Evolutionary conservation across 257 asterid genomes (phyloP), one percentile per base, ranked within the genome.

Genomic region (Cynanchum wilfordii): DNA sequence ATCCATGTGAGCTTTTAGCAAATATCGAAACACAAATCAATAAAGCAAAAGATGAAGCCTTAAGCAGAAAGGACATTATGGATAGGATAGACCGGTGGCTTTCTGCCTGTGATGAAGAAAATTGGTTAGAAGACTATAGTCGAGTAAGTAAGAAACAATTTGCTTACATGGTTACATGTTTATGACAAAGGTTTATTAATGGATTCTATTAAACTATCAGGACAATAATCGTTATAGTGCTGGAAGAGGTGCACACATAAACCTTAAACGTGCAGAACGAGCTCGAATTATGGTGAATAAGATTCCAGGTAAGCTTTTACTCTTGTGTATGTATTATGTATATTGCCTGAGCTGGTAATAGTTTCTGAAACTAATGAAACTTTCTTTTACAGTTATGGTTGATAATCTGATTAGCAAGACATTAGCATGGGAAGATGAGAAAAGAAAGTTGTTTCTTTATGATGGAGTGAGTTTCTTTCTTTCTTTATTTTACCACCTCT

Each of bases 181-280:
- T 10, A 7, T 33, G 50, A 13, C 49, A 64, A 64, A 4, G 49
- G 5, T 64, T 7, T 64, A 68, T 44, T 68, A 8, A 33, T 33
- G 33, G n/a, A 19, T 44, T 70, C 24, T 27, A 25, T 13, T 73
- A 17, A 33, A 57, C 56, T 80, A 50, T 74, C 80, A 94, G 97
- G 97, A 94, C 79, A 76, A 77, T 27, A 94, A 83, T 74, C 95
- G 96, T 44, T 94, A 91, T 75, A 88, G 88, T 80, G 96, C 96
- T 85, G 99, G 99, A 76, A 88, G 96, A 83, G 97, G 99, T 58
- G 90, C 86, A 12, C 99, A 94, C 82, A 82, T 94, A 79, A 91
- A 91, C 85, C 84, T 89, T 62, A 91, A 94, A 76, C 97, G 95
- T 29, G 99, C 97, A 58, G 97, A 94, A 83, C 90, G 93, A 77